phyloP scores from a whole-genome alignment of 345 rosid genomes.

The Populus euphratica region DNA sequence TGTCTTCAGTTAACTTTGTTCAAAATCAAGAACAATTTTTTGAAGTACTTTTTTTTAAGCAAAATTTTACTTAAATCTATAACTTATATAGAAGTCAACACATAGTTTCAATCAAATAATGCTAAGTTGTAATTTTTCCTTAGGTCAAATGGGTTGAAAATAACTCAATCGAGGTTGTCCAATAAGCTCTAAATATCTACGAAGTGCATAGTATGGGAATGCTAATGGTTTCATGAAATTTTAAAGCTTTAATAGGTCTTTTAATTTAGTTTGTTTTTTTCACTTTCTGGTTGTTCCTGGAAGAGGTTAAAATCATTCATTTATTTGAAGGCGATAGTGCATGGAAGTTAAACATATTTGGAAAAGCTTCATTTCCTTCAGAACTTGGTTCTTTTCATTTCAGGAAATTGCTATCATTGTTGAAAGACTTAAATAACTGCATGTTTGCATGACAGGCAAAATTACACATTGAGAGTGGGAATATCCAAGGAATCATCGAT shows the following conservation, averaged over 20 bases:
- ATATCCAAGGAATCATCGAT: conserved; percentile 87
- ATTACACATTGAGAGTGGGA: conserved; percentile 89
- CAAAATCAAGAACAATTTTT: neutral
- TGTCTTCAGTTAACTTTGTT: neutral
- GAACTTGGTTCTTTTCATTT: neutral
- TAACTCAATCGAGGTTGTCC: neutral
- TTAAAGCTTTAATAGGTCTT: neutral
- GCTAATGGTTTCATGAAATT: neutral
- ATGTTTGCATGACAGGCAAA: conserved; percentile 51
- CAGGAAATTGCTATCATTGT: neutral
- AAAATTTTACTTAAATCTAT: neutral
- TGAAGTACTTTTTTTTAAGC: neutral
- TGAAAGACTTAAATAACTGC: conserved; percentile 2
- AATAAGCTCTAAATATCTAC: neutral
- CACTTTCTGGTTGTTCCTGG: neutral
- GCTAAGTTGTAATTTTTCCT: too few species aligned
- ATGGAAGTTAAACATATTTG: neutral
- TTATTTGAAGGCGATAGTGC: neutral
- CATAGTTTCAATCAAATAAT: neutral
- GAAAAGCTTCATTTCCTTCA: neutral
- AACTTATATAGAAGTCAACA: neutral
- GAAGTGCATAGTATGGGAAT: too few species aligned
- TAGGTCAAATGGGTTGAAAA: too few species aligned
- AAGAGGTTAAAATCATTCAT: neutral
- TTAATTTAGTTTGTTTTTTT: neutral